Conservation (phyloP, 345 rosid genomes). For the Boechera stricta region DNA sequence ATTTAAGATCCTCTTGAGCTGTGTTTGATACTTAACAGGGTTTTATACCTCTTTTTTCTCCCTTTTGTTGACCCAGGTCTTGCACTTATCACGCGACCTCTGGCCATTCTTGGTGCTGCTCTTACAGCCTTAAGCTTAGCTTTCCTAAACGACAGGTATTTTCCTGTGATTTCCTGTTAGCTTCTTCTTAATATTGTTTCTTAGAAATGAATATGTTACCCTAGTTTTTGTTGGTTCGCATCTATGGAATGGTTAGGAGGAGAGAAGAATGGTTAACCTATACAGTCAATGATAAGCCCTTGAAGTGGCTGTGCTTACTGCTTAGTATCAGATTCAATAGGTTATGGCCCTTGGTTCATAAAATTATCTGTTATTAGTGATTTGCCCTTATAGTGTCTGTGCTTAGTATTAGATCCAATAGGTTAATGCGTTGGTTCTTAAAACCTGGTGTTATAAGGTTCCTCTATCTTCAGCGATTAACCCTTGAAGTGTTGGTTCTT, state of each 20-base stretch:
- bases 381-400: neutral
- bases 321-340: constrained; percentile 2
- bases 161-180: constrained; percentile 1
- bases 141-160: constrained; percentile 48
- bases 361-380: neutral
- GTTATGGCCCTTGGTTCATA: neutral
- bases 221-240: neutral
- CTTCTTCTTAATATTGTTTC: neutral
- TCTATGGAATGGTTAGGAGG: neutral
- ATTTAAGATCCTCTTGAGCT: constrained; percentile 17
- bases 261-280: neutral
- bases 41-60: neutral
- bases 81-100: constrained; percentile 47
- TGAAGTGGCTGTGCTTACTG: constrained; percentile 2
- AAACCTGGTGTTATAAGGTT: neutral
- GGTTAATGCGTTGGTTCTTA: neutral
- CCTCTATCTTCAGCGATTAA: neutral
- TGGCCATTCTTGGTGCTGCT: constrained; percentile 46
- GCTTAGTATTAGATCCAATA: constrained; percentile 6
- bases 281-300: neutral
- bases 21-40: neutral
- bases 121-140: constrained; percentile 46
- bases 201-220: neutral
- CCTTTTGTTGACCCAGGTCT: constrained; percentile 26
- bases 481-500: neutral